Evolutionary conservation across 768 basidiomycete genomes (phyloP), one percentile per base, ranked within the genome.

Genomic region (Amanita polypyramis): DNA sequence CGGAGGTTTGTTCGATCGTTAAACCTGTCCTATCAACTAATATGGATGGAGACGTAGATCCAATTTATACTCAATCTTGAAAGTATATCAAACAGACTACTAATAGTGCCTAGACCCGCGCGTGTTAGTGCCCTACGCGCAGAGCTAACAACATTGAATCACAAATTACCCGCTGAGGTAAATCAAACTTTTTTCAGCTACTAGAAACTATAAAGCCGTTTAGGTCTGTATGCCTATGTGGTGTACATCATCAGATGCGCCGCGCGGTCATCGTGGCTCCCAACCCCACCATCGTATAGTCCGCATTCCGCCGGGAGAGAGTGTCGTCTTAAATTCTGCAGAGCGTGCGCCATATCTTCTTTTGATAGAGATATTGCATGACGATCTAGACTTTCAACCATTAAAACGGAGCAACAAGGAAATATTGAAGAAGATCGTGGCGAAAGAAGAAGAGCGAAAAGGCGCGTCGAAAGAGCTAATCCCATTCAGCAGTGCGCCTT

Each of bases 281-380:
- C 62, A 65, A 11, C 79, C 86, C 4, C 95, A 98, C 61, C 93
- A 97, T 61, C 84, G 91, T 36, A 90, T 99, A 44, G 93, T 98
- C 43, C 82, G 96, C 54, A 95, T 99, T 58, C 94, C 95, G 9
- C 95, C 96, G 2, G 91, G 94, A 11, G 96, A 99, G 69, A 87
- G 90, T 49, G 96, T 98, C 38, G 96, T 98, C 8, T 75, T 99
- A 21, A 99, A 99, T 61, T 98, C 95, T 15, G 96, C 96, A 2
- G 94, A 99, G 64, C 78, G 88, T 30, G 93, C 92, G 0, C 96
- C 96, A 4, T 99, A 89, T 61, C 73, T 99, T 15, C 76, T 99
- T 19, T 74, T 94, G 52, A 78, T 98, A 50, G 96, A 99, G 64
- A 84, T 98, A 38, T 72, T 98, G 25, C 77, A 80, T 52, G 82